phyloP scores from a whole-genome alignment of 2,329 filamentous ascomycete species.

The Trichoderma koningii region DNA sequence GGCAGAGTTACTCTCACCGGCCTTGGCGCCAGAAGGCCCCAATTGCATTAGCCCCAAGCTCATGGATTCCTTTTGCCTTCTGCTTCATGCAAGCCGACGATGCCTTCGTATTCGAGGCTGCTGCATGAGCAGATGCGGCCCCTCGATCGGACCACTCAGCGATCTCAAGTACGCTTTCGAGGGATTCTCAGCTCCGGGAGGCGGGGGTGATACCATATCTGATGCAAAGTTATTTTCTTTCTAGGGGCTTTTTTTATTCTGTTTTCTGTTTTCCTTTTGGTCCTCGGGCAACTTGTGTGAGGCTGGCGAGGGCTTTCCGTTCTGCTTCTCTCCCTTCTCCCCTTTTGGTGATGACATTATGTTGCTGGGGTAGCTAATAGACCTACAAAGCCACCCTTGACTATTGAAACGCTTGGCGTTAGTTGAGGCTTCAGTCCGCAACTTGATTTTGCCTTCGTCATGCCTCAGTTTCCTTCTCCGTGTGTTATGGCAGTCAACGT shows the following conservation, averaged over 20 bases:
- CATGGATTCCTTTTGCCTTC: neutral
- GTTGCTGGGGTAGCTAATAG: neutral
- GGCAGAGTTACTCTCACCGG: neutral
- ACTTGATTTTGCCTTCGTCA: neutral
- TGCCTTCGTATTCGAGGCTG: conserved; percentile 14
- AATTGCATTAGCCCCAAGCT: conserved; percentile 20
- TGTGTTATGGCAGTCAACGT: too few relatives aligned
- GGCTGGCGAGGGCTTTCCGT: neutral
- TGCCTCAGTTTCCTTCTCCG: too few relatives aligned
- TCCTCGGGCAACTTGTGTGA: neutral
- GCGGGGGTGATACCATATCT: neutral
- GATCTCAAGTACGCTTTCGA: neutral
- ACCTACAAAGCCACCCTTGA: neutral
- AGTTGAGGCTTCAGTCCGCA: neutral
- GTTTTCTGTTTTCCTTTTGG: neutral
- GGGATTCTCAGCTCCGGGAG: neutral
- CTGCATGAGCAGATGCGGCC: conserved; percentile 4
- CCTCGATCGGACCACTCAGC: conserved; percentile 11
- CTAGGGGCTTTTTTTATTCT: too few relatives aligned
- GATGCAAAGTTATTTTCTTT: neutral
- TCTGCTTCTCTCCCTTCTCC: too few relatives aligned
- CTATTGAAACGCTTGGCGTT: neutral
- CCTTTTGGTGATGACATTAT: neutral
- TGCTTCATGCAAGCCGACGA: neutral
- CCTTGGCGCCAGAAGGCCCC: conserved; percentile 6